These are phyloP conservation scores for Protomyces pachydermus DNA, from an alignment of 1,139 yeast species.

Conservation along the genomic window DNA sequence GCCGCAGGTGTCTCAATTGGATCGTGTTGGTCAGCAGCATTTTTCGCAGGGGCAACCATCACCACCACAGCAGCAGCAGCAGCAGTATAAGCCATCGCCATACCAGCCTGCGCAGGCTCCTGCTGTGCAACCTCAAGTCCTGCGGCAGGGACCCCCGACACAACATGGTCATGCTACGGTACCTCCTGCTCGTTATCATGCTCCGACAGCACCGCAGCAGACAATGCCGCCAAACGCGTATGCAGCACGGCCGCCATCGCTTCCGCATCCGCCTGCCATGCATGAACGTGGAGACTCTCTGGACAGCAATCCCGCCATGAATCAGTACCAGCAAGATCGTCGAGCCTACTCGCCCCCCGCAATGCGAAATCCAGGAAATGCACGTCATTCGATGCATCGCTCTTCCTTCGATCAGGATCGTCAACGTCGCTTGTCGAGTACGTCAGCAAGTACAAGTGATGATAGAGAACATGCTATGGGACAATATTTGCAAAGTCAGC, in stretches of 20 bases:
- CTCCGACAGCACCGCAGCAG: background rate
- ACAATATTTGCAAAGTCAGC: background rate
- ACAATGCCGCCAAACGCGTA: background rate
- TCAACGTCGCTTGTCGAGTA: background rate
- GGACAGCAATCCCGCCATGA: background rate
- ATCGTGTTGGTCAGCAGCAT: background rate
- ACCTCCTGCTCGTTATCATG: background rate
- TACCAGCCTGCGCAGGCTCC: background rate
- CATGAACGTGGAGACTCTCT: background rate
- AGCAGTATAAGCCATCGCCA: background rate
- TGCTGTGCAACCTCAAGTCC: background rate
- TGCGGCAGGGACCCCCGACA: too few species aligned
- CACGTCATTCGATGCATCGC: too few species aligned
- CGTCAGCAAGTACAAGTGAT: background rate
- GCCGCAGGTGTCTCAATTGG: background rate
- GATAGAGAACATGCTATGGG: background rate
- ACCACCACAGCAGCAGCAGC: background rate
- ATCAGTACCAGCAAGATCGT: background rate
- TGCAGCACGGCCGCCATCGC: background rate
- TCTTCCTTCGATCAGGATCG: background rate
- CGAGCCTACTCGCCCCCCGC: background rate
- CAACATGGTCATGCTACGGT: background rate
- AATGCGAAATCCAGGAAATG: background rate
- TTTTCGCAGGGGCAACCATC: background rate
- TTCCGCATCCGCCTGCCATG: background rate